Base-by-base conservation (phyloP, 2,329 filamentous ascomycete species). In the Cadophora malorum region DNA sequence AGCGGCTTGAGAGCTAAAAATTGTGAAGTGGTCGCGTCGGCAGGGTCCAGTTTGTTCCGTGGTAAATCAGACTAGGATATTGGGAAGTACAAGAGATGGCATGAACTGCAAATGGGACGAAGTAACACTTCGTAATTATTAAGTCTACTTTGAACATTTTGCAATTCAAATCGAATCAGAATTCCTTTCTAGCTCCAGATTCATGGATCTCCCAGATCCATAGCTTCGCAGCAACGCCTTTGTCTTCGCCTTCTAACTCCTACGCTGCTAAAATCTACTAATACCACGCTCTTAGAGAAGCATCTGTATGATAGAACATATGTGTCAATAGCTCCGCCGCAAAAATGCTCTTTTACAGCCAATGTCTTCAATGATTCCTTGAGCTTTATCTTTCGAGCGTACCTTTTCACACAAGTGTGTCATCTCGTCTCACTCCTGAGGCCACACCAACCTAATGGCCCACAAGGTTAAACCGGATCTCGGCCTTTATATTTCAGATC, bases 401-500 rank as follows among this genome's bases (percentile, higher is more conserved):
- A 25, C 3, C 21, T 7, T 45, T 21, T 45, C 33, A 45, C 33
- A 45, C 21, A 38, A 45, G 56, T 45, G 61, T 53, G 31, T 23
- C 25, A 47, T 25, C 35, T 25, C 23, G n/a, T 25, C 12, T 69
- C 41, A 69, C 63, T 67, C 66, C 58, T 70, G 68, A 31, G 67
- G 70, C 70, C 68, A 72, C 41, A 59, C 56, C 35, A 68, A 68
- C 45, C 67, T 70, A 64, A 67, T 68, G 56, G 56, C 67, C 25
- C 66, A 64, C 67, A 65, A 69, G 68, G 70, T 69, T 70, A 68
- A 68, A 67, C 28, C 64, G 60, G 41, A 55, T 65, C 45, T 63
- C 59, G 64, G 35, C 55, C 12, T 63, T 60, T 14, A 28, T 14
- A 45, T 71, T 68, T 70, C 65, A 69, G 35, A 72, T 66, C 65